These are phyloP conservation scores for Royoungia palumana DNA, from an alignment of 768 basidiomycete genomes.

Conservation along the genomic window DNA sequence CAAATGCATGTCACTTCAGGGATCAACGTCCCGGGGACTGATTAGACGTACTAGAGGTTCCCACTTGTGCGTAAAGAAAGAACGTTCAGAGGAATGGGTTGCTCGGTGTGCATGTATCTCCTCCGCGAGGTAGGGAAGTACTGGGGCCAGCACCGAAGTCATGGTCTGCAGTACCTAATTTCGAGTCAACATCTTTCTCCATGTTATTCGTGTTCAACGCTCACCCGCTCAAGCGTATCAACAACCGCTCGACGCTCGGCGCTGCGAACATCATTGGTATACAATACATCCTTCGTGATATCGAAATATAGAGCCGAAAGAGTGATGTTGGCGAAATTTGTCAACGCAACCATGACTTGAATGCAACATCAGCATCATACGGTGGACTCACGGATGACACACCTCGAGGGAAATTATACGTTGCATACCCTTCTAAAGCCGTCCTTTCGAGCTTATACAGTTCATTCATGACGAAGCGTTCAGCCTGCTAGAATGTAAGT, in stretches of 20 bases:
- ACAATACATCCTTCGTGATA: slow-evolving; percentile 85
- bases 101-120: slow-evolving; percentile 57
- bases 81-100: slow-evolving; percentile 31
- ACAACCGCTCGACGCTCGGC: slow-evolving; percentile 60
- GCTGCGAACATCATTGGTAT: slow-evolving; percentile 58
- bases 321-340: slow-evolving; percentile 76
- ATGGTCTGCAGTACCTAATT: slow-evolving; percentile 62
- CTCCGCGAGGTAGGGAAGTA: slow-evolving; percentile 88
- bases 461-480: slow-evolving; percentile 85
- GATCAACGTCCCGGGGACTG: neutral
- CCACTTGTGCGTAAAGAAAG: slow-evolving; percentile 77
- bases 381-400: neutral
- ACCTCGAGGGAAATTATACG: slow-evolving; percentile 86
- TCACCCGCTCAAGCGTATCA: slow-evolving; percentile 68
- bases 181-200: neutral
- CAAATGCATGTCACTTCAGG: neutral
- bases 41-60: slow-evolving; percentile 51
- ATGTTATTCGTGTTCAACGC: slow-evolving; percentile 3
- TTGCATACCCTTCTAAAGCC: slow-evolving; percentile 64
- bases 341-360: slow-evolving; percentile 67
- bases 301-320: slow-evolving; percentile 92
- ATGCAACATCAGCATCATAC: slow-evolving; percentile 1
- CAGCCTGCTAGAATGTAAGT: slow-evolving; percentile 49
- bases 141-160: slow-evolving; percentile 73
- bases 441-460: slow-evolving; percentile 66